Percentiles rank a stretch among this genome's conserved stretches.
These are phyloP conservation scores for Penicillium sp. DNA, from an alignment of 2,329 filamentous ascomycete species.

Conservation along the genomic window DNA sequence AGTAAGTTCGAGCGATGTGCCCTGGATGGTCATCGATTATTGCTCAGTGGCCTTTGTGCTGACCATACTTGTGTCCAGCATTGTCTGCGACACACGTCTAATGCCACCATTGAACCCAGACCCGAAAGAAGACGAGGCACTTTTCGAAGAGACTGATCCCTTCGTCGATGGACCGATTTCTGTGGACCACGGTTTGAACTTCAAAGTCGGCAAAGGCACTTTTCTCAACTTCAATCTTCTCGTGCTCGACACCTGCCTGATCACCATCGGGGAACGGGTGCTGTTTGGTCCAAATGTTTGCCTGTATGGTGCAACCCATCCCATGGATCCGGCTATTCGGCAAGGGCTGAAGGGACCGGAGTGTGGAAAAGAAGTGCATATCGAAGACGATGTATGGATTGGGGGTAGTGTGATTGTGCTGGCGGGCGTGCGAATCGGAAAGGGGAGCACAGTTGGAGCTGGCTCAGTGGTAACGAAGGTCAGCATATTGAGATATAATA, in stretches of 20 bases:
- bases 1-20: slow-evolving; percentile 10
- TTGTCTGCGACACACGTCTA: slow-evolving; percentile 19
- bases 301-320: slow-evolving; percentile 48
- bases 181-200: slow-evolving; percentile 60
- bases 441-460: slow-evolving; percentile 36
- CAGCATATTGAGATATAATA: background rate
- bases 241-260: slow-evolving; percentile 46
- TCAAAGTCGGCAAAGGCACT: slow-evolving; percentile 46
- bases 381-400: slow-evolving; percentile 45
- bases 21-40: background rate
- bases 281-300: slow-evolving; percentile 47
- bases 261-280: slow-evolving; percentile 46
- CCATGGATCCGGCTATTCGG: slow-evolving; percentile 43
- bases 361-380: slow-evolving; percentile 42
- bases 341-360: slow-evolving; percentile 40
- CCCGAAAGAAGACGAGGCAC: slow-evolving; percentile 17
- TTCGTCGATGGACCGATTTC: slow-evolving; percentile 55
- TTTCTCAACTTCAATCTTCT: slow-evolving; percentile 49
- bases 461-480: slow-evolving; percentile 35
- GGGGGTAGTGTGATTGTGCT: slow-evolving; percentile 41
- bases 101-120: slow-evolving; percentile 17
- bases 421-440: slow-evolving; percentile 37
- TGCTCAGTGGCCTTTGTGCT: background rate
- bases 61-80: slow-evolving; percentile 10
- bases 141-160: slow-evolving; percentile 31